Evolutionary conservation across 768 basidiomycete species (phyloP), one percentile per base, ranked within the genome.

Genomic region (Tricholoma sp.): DNA sequence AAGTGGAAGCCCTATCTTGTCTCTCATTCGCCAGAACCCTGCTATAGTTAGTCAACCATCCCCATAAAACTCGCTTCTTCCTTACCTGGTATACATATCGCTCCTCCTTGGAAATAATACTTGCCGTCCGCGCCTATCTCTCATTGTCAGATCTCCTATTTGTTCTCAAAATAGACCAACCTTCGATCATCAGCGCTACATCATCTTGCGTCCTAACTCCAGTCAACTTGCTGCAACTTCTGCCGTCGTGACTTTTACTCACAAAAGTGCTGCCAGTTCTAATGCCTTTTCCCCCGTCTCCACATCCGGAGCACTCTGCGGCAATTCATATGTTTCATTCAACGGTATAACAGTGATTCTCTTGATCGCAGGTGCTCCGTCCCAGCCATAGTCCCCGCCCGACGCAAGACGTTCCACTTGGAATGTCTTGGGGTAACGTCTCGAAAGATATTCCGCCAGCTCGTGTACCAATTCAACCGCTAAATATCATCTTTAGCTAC

Each of bases 21-120:
- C 88, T 59, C 78, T 66, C 71, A 91, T 76, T 15, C 88, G 78
- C 90, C 89, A 91, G 59, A 82, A 85, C 20, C 89, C 89, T 88
- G 63, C 58, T 29, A 18, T 17, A 32, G 13, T 9, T 15, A 48
- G n/a, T 37, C 45, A n/a, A n/a, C n/a, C n/a, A n/a, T n/a, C n/a
- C n/a, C n/a, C n/a, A n/a, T n/a, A n/a, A 20, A 15, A 20, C 20
- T 20, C 32, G 34, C 9, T 28, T 24, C 18, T 31, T 11, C 66
- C 76, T 59, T 49, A 82, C 86, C 88, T 59, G 85, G 72, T 15
- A 86, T 75, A 57, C 80, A 79, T 60, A 90, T 83, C 0, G 82
- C 83, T 7, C 88, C 89, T 41, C 82, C 86, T 65, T 88, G 88
- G 61, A 91, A 83, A 65, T 89, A 86, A 60, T 89, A 87, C 57